Evolutionary conservation across 1,284 basidiomycete species (phyloP), one percentile per base, ranked within the genome.

Genomic region (Leccinum angustisporum): DNA sequence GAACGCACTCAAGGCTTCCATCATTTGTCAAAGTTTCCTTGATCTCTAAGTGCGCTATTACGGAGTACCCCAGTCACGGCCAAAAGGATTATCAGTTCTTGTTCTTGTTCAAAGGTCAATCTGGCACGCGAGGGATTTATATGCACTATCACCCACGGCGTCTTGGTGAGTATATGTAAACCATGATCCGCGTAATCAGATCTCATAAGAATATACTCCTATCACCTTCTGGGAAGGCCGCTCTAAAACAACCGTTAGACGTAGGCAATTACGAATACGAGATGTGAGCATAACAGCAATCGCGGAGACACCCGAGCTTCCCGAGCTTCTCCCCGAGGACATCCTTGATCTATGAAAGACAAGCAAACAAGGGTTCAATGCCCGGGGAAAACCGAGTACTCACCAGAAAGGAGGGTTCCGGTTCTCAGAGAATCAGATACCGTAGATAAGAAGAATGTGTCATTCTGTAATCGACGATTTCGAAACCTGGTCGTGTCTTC

Each of bases 261-360:
- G 13, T 31, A 18, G 50, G 34, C 14, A 50, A n/a, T 27, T 33
- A 36, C 33, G 25, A 14, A 30, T 21, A 34, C 11, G 30, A 10
- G 16, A 36, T 7, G 63, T n/a, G 36, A 50, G 16, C 46, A 18
- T 40, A 56, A 36, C 13, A 48, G 50, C 7, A 16, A 30, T 38
- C n/a, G 14, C 25, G 52, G 31, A 18, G 25, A 31, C 43, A 9
- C 33, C 30, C 21, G n/a, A 3, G 33, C 34, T 54, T 30, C n/a
- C 27, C 18, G 5, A 36, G 48, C 18, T 59, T 62, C 38, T 65
- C 36, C 38, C 64, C 60, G 53, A 68, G 66, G 66, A 65, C 57
- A 54, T 67, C 30, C 5, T 8, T 27, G 36, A 38, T 16, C 36
- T 25, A 13, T 14, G 56, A 14, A 62, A 59, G 14, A 13, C 27